These are phyloP conservation scores for Aspergillus saccharolyticus DNA, from an alignment of 495 filamentous ascomycete species.

Conservation along the genomic window DNA sequence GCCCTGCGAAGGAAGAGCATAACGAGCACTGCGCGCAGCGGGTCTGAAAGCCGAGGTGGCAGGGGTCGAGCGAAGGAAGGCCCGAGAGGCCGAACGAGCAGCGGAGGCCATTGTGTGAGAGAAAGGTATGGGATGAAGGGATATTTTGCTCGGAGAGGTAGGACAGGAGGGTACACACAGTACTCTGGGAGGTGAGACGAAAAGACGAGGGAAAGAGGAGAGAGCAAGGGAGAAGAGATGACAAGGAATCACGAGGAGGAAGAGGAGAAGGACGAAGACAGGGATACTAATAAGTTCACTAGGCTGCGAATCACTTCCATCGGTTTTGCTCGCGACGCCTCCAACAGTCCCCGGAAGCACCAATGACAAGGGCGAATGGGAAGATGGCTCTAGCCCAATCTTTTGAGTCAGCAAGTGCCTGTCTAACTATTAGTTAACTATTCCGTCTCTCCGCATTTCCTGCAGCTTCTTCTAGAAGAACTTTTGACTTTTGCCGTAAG, in stretches of 20 bases:
- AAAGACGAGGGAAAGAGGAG: constrained; percentile 19
- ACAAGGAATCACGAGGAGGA: constrained; percentile 6
- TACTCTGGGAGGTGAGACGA: constrained; percentile 10
- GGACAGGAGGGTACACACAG: constrained; percentile 11
- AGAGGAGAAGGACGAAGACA: constrained; percentile 7
- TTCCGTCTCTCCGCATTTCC: constrained; percentile 15
- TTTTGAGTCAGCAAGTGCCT: constrained; percentile 20
- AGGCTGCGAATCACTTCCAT: constrained; percentile 1
- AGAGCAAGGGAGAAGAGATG: constrained; percentile 7
- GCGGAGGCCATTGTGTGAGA: constrained; percentile 50
- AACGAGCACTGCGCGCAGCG: constrained; percentile 51
- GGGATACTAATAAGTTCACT: constrained; percentile 11
- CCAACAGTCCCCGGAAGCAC: constrained; percentile 13
- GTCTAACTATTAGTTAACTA: neutral
- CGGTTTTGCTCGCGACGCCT: neutral
- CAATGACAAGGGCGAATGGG: constrained; percentile 17
- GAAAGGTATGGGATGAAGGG: constrained; percentile 9
- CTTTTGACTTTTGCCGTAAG: neutral
- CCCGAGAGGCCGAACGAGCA: constrained; percentile 47
- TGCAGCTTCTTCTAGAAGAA: neutral
- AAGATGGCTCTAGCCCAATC: constrained; percentile 17
- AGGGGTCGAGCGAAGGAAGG: constrained; percentile 46
- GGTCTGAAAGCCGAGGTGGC: constrained; percentile 42
- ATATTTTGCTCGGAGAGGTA: constrained; percentile 13
- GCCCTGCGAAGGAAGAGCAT: constrained; percentile 54